These are phyloP conservation scores for Penstemon newberryi DNA, from an alignment of 257 asterid species.

Conservation along the genomic window DNA sequence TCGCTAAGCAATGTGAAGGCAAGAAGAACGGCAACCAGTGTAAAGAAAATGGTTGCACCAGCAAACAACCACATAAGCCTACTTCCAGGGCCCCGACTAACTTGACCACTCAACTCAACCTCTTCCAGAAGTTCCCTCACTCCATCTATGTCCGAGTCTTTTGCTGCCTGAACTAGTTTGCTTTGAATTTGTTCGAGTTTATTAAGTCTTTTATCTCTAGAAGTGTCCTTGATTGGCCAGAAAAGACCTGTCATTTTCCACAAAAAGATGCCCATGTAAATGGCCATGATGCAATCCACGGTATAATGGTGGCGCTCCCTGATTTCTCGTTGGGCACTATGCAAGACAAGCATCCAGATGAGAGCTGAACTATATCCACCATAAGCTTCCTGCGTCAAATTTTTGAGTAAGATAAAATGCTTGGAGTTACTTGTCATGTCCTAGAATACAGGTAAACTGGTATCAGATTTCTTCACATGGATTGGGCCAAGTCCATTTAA, in stretches of 20 bases:
- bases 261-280: conserved; percentile 85
- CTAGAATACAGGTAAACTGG: neutral
- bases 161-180: conserved; percentile 72
- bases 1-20: conserved; percentile 71
- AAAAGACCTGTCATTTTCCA: conserved; percentile 80
- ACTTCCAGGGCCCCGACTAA: conserved; percentile 38
- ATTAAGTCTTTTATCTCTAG: conserved; percentile 39
- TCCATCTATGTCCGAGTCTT: conserved; percentile 74
- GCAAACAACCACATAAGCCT: conserved; percentile 71
- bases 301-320: conserved; percentile 94
- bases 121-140: conserved; percentile 69
- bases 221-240: conserved; percentile 71
- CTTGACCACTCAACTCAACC: conserved; percentile 53
- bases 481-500: no score
- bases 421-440: conserved; percentile 1
- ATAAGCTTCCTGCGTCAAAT: conserved; percentile 75
- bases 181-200: conserved; percentile 70
- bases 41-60: conserved; percentile 65
- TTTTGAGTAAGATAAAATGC: conserved; percentile 1
- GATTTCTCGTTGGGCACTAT: conserved; percentile 93
- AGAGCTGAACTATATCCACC: conserved; percentile 78
- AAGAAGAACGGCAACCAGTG: conserved; percentile 61
- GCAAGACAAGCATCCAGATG: conserved; percentile 82
- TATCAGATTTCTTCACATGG: no score
- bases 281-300: conserved; percentile 83